Conservation (phyloP, 192 early-diverging fungal species). For the Geranomyces michiganensis region DNA sequence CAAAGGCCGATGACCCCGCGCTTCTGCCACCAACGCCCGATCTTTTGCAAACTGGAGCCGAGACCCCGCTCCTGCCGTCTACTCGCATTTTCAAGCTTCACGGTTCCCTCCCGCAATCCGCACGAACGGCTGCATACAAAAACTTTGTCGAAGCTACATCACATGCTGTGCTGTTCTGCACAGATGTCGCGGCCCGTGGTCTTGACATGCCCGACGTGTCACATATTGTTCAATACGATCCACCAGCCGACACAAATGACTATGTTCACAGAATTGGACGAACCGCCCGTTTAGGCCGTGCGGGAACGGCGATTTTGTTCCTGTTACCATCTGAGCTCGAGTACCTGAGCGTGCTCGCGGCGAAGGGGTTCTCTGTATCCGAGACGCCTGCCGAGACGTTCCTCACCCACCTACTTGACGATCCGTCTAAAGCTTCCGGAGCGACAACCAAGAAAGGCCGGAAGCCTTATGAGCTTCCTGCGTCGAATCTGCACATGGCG, state of each 20-base stretch:
- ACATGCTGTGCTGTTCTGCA: constrained; percentile 86
- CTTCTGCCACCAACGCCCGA: constrained; percentile 33
- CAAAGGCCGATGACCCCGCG: constrained; percentile 6
- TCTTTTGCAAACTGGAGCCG: constrained; percentile 41
- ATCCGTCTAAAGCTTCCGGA: background rate
- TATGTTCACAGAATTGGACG: constrained; percentile 98
- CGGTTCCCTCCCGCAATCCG: constrained; percentile 81
- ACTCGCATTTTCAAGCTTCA: constrained; percentile 82
- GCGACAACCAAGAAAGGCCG: constrained; percentile 4
- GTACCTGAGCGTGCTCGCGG: constrained; percentile 68
- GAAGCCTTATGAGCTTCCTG: constrained; percentile 52
- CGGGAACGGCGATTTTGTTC: constrained; percentile 84
- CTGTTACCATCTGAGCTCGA: constrained; percentile 82
- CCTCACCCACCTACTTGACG: constrained; percentile 22
- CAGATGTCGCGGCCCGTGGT: constrained; percentile 97
- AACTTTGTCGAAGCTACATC: constrained; percentile 61
- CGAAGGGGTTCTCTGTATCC: constrained; percentile 69
- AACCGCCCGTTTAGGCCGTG: constrained; percentile 90
- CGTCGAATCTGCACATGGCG: constrained; percentile 62
- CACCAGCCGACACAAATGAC: constrained; percentile 89
- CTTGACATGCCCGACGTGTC: constrained; percentile 94
- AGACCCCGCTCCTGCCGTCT: constrained; percentile 68
- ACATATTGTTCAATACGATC: constrained; percentile 94
- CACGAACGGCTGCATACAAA: constrained; percentile 74
- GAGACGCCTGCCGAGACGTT: constrained; percentile 6